Evolutionary conservation across 2,329 filamentous ascomycete genomes (phyloP).

Genomic region (Trichoderma pleuroti): DNA sequence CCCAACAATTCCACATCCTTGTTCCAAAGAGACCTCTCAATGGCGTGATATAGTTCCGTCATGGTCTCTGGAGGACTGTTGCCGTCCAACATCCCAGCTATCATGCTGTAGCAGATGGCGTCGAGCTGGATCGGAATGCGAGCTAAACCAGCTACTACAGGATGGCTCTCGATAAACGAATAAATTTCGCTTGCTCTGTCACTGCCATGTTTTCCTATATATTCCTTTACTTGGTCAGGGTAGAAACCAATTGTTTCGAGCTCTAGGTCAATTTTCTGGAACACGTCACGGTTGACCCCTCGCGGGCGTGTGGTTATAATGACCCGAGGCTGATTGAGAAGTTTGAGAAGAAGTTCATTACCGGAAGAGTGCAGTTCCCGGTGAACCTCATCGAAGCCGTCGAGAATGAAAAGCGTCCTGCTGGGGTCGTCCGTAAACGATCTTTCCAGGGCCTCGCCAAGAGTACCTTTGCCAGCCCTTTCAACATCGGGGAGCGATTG

Average conservation of each 20-base stretch:
- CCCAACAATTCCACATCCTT: background rate
- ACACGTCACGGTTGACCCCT: background rate
- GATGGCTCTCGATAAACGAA: background rate
- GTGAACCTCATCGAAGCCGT: background rate
- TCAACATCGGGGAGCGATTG: background rate
- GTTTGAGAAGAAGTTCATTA: background rate
- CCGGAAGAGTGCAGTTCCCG: background rate
- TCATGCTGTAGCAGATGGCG: constrained; percentile 7
- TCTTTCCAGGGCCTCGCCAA: background rate
- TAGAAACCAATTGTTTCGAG: background rate
- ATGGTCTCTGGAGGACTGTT: background rate
- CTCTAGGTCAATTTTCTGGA: background rate
- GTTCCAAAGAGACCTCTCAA: background rate
- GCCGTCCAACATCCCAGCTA: background rate
- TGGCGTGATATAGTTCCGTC: background rate
- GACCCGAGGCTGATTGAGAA: background rate
- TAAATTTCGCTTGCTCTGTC: background rate
- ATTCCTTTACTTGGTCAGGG: background rate
- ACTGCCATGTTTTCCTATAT: background rate
- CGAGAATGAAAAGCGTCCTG: background rate
- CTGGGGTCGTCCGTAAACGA: background rate
- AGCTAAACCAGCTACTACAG: constrained; percentile 25
- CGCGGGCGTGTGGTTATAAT: background rate
- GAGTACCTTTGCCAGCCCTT: background rate
- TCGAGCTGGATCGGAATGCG: constrained; percentile 4